Conservation (phyloP, 129 eudicot genomes). For the Ambrosia trifida region DNA sequence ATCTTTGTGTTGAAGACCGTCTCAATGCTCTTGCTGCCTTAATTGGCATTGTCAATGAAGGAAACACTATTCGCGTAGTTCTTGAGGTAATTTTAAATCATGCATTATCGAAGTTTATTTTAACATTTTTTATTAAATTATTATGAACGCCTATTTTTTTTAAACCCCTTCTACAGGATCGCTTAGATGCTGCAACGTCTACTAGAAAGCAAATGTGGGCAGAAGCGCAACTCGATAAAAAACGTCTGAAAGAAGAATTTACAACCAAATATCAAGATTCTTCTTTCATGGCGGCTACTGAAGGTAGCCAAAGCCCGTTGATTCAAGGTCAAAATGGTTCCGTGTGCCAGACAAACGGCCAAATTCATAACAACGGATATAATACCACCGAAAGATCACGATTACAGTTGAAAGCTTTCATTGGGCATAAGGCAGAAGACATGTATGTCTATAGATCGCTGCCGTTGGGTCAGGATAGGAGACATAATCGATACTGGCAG, state of each 20-base stretch:
- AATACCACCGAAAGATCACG: slow-evolving; percentile 77
- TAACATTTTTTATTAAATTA: background rate
- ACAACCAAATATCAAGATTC: slow-evolving; percentile 51
- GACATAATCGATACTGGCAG: slow-evolving; percentile 96
- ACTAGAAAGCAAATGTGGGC: slow-evolving; percentile 98
- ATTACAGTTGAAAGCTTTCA: slow-evolving; percentile 85
- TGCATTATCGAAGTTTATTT: background rate
- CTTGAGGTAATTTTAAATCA: slow-evolving; percentile 63
- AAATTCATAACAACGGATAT: slow-evolving; percentile 57
- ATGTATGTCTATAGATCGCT: slow-evolving; percentile 87
- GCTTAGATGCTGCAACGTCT: slow-evolving; percentile 88
- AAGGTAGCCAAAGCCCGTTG: slow-evolving; percentile 62
- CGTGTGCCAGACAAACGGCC: slow-evolving; percentile 39
- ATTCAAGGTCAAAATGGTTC: slow-evolving; percentile 41
- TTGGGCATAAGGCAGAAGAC: slow-evolving; percentile 92
- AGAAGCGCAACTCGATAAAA: slow-evolving; percentile 88
- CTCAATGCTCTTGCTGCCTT: slow-evolving; percentile 88
- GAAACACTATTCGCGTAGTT: slow-evolving; percentile 71
- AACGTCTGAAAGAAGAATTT: slow-evolving; percentile 71
- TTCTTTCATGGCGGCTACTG: slow-evolving; percentile 46
- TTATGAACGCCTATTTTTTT: background rate
- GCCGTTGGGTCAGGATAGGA: slow-evolving; percentile 92
- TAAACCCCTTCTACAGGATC: slow-evolving; percentile 57
- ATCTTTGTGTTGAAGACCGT: slow-evolving; percentile 90
- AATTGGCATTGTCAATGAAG: slow-evolving; percentile 85